Percentiles rank a stretch among this genome's conserved stretches.
Evolutionary conservation across 1,284 basidiomycete genomes (phyloP).

Genomic region (Irpex rosettiformis): DNA sequence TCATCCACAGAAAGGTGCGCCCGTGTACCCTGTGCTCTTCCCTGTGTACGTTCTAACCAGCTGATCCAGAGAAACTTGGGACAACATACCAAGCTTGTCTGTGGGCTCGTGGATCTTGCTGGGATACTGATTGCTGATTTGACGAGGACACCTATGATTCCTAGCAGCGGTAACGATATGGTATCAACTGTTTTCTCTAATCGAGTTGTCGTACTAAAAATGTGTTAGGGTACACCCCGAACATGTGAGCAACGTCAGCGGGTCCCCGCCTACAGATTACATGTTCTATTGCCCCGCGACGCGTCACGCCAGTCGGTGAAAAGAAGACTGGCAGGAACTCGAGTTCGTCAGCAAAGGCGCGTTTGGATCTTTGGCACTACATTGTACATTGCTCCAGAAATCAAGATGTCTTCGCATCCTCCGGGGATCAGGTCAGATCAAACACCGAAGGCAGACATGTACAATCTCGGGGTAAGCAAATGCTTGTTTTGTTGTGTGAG

Average conservation of each 20-base stretch:
- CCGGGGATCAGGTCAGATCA: constrained; percentile 37
- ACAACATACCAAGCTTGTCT: constrained; percentile 67
- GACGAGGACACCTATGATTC: too few species aligned
- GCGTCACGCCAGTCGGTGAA: constrained; percentile 70
- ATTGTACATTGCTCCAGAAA: constrained; percentile 92
- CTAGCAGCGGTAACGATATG: too few species aligned
- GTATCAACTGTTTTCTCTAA: too few species aligned
- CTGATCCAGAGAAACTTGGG: constrained; percentile 51
- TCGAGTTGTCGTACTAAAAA: too few species aligned
- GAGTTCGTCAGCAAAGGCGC: constrained; percentile 85
- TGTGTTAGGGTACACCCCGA: too few species aligned
- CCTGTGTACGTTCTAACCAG: too few species aligned
- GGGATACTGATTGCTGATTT: too few species aligned
- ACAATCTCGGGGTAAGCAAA: constrained; percentile 81
- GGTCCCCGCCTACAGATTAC: constrained; percentile 63
- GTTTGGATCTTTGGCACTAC: constrained; percentile 91
- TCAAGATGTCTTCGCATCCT: constrained; percentile 59
- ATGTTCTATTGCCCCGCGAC: constrained; percentile 35
- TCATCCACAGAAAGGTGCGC: constrained; percentile 57
- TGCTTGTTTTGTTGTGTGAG: too few species aligned
- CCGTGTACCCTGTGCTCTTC: neutral
- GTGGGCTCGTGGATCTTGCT: too few species aligned
- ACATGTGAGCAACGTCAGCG: constrained; percentile 25
- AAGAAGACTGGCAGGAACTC: constrained; percentile 82
- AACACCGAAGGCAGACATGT: constrained; percentile 92